phyloP scores from a whole-genome alignment of 805 yeast genomes.

The Cyberlindnera lachancei region DNA sequence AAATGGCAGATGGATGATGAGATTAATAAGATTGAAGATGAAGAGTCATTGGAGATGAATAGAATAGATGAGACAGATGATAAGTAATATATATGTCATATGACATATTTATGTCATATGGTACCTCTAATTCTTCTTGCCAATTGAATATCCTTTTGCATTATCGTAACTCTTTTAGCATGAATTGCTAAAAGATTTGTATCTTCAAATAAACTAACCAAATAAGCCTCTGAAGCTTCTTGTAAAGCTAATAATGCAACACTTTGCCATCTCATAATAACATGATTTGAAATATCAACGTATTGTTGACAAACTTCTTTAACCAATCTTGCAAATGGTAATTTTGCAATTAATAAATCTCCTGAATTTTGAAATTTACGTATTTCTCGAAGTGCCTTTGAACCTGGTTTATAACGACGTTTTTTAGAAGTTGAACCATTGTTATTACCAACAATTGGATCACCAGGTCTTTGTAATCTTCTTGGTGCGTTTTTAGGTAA shows the following conservation, averaged over 20 bases:
- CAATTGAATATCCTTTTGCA: slow-evolving; percentile 75
- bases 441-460: slow-evolving; percentile 29
- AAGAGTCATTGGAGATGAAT: slow-evolving; percentile 11
- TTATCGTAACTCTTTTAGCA: slow-evolving; percentile 76
- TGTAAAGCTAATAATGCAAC: slow-evolving; percentile 72
- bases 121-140: slow-evolving; percentile 70
- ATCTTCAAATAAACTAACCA: slow-evolving; percentile 68
- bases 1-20: slow-evolving; percentile 45
- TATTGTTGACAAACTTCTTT: slow-evolving; percentile 60
- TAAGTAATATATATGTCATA: no score
- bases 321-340: slow-evolving; percentile 73
- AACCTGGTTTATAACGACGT: slow-evolving; percentile 53
- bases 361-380: slow-evolving; percentile 61
- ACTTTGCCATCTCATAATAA: slow-evolving; percentile 69
- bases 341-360: slow-evolving; percentile 57
- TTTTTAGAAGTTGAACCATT: slow-evolving; percentile 19
- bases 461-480: slow-evolving; percentile 43
- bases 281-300: slow-evolving; percentile 41
- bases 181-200: slow-evolving; percentile 73
- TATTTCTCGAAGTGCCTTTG: slow-evolving; percentile 60
- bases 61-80: background rate
- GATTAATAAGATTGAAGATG: slow-evolving; percentile 13
- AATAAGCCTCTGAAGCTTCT: slow-evolving; percentile 74
- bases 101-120: slow-evolving; percentile 4
- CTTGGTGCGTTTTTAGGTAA: no score